A percentile compares a stretch with the other conserved stretches of the same genome.
phyloP scores from a whole-genome alignment of 1,284 basidiomycete genomes.

The Uromyces viciae-fabae region DNA sequence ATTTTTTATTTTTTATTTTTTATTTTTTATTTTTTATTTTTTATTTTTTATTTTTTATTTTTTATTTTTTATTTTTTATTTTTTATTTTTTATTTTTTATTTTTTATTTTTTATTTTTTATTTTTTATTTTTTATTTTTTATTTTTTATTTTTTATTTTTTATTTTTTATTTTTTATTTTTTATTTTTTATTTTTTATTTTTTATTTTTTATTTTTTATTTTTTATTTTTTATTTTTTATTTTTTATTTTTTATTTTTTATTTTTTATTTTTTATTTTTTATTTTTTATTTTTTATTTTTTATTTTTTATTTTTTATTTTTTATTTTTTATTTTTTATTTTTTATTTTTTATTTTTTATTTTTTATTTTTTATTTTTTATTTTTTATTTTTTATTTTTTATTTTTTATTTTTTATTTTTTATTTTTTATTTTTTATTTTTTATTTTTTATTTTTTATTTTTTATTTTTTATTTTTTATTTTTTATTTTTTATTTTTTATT shows the following conservation, averaged over 20 bases:
- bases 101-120: no score
- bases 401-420: neutral
- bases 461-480: neutral
- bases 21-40: no score
- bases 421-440: neutral
- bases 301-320: neutral
- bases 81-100: no score
- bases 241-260: neutral
- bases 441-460: neutral
- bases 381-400: neutral
- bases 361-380: neutral
- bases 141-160: neutral
- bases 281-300: neutral
- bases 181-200: neutral
- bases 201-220: neutral
- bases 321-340: neutral
- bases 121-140: neutral
- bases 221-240: neutral
- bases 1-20: no score
- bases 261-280: neutral
- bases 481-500: neutral
- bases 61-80: neutral
- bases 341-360: neutral
- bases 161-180: neutral
- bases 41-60: no score